Base-by-base conservation (phyloP, 1,284 basidiomycete species). In the Heterobasidion occidentale region DNA sequence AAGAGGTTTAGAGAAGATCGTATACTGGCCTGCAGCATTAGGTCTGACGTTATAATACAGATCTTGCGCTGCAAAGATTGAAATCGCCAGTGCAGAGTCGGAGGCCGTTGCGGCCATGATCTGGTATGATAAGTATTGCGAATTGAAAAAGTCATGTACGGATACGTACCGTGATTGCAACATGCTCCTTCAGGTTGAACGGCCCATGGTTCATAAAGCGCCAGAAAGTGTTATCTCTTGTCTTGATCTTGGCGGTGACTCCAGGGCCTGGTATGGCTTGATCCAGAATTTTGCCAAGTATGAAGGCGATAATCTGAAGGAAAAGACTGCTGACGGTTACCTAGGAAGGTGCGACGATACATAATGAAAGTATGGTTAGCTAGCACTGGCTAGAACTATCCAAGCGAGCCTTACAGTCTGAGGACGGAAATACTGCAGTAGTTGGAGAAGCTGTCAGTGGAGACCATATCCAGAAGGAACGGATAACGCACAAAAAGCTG, bases 101-200 rank as follows among this genome's bases (percentile, higher is more conserved):
- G 42, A 45, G 14, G 42, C 42, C 14, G 42, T 45, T 45, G 42
- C 5, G 17, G 42, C 42, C 42, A 14, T 45, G 42, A 14, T 45
- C 14, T 14, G 7, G 17, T 7, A 45, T 45, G 6, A 45, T 14
- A 45, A 14, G 42, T 45, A 27, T 5, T 27, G 27, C 42, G 42
- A 45, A 17, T 3, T 4, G 1, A 45, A 45, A 5, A 45, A 45
- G 42, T 14, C 42, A 45, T 8, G 42, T 71, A 2, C 67, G 36
- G 9, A 48, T 47, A 17, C 44, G 34, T 33, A 36, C 58, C 49
- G 52, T 78, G 58, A 82, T 79, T 2, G 79, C 76, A 38, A 80
- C 78, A 64, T 84, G 80, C 63, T 85, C 82, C 69, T 80, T 80
- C 64, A 81, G 71, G 64, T 83, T 78, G 52, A 51, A 53, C 52